phyloP scores from a whole-genome alignment of 176 grass and related monocot genomes.

The Thinopyrum elongatum region DNA sequence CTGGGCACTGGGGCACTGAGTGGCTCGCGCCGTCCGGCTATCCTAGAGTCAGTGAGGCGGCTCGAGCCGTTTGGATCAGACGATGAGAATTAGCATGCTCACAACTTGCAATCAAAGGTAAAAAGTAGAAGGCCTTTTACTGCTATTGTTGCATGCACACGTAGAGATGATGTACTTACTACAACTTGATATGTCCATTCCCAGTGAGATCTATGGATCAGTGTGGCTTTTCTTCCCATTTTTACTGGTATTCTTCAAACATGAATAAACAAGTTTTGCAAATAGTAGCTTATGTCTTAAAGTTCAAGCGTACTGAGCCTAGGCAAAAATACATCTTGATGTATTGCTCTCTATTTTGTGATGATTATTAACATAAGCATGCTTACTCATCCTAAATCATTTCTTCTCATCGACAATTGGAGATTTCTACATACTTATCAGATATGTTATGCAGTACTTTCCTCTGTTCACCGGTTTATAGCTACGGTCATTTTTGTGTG shows the following conservation, averaged over 20 bases:
- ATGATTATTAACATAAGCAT: neutral
- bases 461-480: no score
- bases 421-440: no score
- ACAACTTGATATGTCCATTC: no score
- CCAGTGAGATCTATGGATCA: no score
- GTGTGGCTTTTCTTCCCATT: no score
- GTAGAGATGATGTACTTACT: no score
- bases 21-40: neutral
- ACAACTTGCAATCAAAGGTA: neutral
- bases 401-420: no score
- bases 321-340: neutral
- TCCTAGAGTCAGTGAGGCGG: slow-evolving; percentile 68
- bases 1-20: neutral
- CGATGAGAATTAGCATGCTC: slow-evolving; percentile 48
- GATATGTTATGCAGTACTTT: no score
- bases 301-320: neutral
- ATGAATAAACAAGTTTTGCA: no score
- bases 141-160: neutral
- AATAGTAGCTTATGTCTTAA: neutral
- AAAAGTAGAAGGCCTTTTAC: neutral
- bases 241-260: no score
- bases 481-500: no score
- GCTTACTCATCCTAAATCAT: neutral
- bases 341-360: neutral
- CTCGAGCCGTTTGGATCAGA: slow-evolving; percentile 68